phyloP scores from a whole-genome alignment of 2,329 filamentous ascomycete species.

The Ophiostoma perfectum region DNA sequence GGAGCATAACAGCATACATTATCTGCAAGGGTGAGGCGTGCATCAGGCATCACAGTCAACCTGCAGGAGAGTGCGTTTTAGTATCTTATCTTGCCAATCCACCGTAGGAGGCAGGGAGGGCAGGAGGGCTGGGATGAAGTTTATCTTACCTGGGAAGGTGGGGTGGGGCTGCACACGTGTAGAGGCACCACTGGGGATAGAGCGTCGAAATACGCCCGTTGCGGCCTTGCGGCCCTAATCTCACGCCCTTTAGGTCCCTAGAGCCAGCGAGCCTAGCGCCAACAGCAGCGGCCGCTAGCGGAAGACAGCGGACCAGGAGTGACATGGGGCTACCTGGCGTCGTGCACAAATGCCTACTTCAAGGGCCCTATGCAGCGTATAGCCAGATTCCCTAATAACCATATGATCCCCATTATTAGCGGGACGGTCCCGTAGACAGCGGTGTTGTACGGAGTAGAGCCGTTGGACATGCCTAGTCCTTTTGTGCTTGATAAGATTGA shows the following conservation, averaged over 20 bases:
- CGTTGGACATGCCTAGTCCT: background rate
- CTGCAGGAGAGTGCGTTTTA: background rate
- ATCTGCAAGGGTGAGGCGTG: background rate
- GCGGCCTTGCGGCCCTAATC: slow-evolving; percentile 19
- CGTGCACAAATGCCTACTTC: background rate
- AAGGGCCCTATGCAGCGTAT: background rate
- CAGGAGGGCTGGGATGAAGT: no score
- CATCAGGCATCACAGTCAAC: background rate
- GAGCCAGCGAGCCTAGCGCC: slow-evolving; percentile 14
- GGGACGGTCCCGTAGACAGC: slow-evolving; percentile 21
- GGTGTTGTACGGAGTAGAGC: background rate
- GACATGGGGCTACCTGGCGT: background rate
- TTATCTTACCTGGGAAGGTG: slow-evolving; percentile 6
- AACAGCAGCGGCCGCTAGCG: slow-evolving; percentile 22
- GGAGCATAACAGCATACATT: background rate
- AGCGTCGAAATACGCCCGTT: background rate
- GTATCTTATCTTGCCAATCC: no score
- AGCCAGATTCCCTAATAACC: background rate
- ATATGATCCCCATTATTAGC: slow-evolving; percentile 21
- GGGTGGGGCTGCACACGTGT: slow-evolving; percentile 22
- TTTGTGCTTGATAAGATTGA: background rate
- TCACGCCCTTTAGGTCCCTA: background rate
- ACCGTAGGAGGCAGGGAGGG: no score
- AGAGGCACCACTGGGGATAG: slow-evolving; percentile 21
- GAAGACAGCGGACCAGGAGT: background rate